These are phyloP conservation scores for Ogataea siamensis DNA, from an alignment of 805 yeast genomes.

Conservation along the genomic window DNA sequence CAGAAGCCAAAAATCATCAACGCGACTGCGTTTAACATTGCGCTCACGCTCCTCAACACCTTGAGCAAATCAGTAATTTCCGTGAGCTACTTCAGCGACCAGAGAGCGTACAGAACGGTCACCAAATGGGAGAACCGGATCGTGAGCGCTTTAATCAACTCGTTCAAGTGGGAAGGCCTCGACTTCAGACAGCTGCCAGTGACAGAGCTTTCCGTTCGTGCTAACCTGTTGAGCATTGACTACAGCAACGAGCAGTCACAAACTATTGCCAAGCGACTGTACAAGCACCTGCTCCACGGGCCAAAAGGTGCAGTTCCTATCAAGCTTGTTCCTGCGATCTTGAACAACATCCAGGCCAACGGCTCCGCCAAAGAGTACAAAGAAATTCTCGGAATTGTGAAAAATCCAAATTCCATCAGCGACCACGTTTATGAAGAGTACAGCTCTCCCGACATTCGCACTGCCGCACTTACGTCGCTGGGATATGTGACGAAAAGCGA, in stretches of 20 bases:
- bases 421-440: constrained; percentile 32
- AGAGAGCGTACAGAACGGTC: constrained; percentile 10
- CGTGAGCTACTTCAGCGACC: constrained; percentile 24
- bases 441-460: constrained; percentile 43
- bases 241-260: constrained; percentile 28
- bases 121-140: constrained; percentile 19
- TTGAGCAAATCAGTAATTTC: constrained; percentile 29
- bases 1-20: constrained; percentile 27
- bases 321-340: constrained; percentile 44
- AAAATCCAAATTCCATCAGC: constrained; percentile 46
- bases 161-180: constrained; percentile 38
- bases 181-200: constrained; percentile 24
- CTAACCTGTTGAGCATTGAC: constrained; percentile 42
- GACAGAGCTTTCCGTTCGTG: constrained; percentile 45
- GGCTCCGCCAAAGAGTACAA: constrained; percentile 53
- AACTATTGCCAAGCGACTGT: constrained; percentile 39
- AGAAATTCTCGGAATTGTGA: constrained; percentile 51
- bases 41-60: constrained; percentile 35
- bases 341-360: constrained; percentile 30
- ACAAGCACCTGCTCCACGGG: constrained; percentile 52
- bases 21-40: constrained; percentile 36
- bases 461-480: constrained; percentile 53
- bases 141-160: constrained; percentile 26
- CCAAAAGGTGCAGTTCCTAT: constrained; percentile 51
- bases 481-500: constrained; percentile 48